A percentile compares a stretch with the other conserved stretches of the same genome.
Evolutionary conservation across 2,329 filamentous ascomycete species (phyloP).

Genomic region (Fusarium buxicola): DNA sequence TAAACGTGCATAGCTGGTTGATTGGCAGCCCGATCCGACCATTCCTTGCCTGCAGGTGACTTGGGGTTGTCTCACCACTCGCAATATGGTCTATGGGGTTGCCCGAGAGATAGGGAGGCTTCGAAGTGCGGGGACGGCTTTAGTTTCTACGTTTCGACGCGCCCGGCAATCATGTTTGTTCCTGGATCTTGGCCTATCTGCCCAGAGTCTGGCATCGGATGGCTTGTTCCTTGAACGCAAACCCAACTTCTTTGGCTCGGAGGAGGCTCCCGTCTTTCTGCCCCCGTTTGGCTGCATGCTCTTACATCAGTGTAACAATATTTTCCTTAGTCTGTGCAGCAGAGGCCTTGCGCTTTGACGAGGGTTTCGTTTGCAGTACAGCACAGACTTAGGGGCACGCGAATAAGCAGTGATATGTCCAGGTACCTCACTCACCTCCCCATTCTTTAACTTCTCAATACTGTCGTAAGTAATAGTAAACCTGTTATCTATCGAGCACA

Average conservation of each 20-base stretch:
- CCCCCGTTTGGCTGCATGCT: neutral
- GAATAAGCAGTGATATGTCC: conserved; percentile 3
- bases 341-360: neutral
- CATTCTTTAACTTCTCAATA: neutral
- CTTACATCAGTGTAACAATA: neutral
- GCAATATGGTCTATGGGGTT: too few species aligned
- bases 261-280: neutral
- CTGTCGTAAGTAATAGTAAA: conserved; percentile 12
- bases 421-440: conserved; percentile 14
- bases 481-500: neutral
- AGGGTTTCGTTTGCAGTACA: conserved; percentile 2
- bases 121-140: too few species aligned
- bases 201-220: neutral
- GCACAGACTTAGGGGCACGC: conserved; percentile 1
- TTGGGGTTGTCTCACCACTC: too few species aligned
- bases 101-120: too few species aligned
- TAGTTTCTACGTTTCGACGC: too few species aligned
- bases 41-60: too few species aligned
- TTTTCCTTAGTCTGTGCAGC: neutral
- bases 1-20: too few species aligned
- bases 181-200: neutral
- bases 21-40: too few species aligned
- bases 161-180: too few species aligned
- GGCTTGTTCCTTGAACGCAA: too few species aligned
- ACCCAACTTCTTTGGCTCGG: neutral